Evolutionary conservation across 176 grass and related monocot genomes (phyloP).

Genomic region (Pharus latifolius): DNA sequence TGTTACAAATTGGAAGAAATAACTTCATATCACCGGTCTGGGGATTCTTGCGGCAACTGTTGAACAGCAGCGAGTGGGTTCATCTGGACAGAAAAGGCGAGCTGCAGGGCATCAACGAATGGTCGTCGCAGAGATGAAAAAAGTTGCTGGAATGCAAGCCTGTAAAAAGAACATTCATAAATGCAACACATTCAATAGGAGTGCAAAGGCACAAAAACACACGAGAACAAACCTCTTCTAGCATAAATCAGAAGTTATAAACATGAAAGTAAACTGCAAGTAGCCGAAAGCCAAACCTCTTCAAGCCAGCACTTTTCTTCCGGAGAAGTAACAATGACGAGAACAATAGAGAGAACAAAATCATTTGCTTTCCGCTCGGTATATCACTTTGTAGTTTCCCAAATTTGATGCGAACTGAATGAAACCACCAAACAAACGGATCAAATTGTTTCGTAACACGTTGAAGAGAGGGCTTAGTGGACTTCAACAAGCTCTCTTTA

Average conservation of each 20-base stretch:
- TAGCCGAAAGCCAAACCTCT: constrained; percentile 36
- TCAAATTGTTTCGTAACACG: constrained; percentile 26
- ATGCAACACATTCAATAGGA: not conserved
- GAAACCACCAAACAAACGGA: constrained; percentile 72
- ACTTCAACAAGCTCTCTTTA: constrained; percentile 23
- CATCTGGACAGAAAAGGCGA: constrained; percentile 85
- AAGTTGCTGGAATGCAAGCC: constrained; percentile 17
- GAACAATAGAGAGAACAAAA: constrained; percentile 55
- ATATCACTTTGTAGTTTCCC: constrained; percentile 58
- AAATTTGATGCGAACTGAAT: constrained; percentile 50
- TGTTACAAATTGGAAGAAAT: not conserved
- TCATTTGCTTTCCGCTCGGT: constrained; percentile 48
- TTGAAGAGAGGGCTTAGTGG: constrained; percentile 23
- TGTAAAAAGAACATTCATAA: constrained; percentile 15
- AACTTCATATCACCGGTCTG: constrained; percentile 33
- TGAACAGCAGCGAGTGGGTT: constrained; percentile 87
- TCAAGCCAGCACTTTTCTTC: constrained; percentile 44
- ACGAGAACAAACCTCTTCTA: constrained; percentile 51
- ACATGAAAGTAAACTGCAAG: not conserved
- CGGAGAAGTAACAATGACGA: constrained; percentile 41
- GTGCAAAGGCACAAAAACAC: not conserved
- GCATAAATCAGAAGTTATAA: too few species aligned
- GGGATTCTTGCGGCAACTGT: constrained; percentile 47
- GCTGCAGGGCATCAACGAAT: constrained; percentile 52
- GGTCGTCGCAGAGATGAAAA: constrained; percentile 41